Evolutionary conservation across 768 basidiomycete species (phyloP).

Genomic region (Roridomyces roridus): DNA sequence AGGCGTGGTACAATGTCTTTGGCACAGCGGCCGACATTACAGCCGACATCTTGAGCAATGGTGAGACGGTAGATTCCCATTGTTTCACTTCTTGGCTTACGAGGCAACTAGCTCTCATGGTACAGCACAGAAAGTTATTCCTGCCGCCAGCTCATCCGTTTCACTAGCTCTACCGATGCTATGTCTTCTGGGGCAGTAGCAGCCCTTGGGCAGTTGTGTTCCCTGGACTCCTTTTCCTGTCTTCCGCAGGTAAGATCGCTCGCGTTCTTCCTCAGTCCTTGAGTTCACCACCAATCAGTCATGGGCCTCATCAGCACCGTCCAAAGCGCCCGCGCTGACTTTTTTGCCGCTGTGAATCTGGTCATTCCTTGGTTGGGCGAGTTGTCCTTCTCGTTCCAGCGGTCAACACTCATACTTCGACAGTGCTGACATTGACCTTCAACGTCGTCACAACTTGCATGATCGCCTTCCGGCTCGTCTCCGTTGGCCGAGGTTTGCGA

Average conservation of each 20-base stretch:
- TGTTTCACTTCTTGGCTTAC: too few relatives aligned
- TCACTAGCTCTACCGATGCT: conserved; percentile 38
- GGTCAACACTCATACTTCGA: conserved; percentile 26
- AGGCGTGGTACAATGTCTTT: conserved; percentile 38
- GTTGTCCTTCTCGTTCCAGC: conserved; percentile 17
- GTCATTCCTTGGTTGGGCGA: conserved; percentile 34
- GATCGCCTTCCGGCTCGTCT: conserved; percentile 35
- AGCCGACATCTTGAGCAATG: conserved; percentile 41
- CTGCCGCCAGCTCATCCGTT: background rate
- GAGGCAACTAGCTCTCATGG: conserved; percentile 39
- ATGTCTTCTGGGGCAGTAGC: conserved; percentile 31
- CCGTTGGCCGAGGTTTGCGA: conserved; percentile 24
- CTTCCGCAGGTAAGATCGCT: conserved; percentile 15
- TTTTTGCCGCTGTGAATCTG: conserved; percentile 33
- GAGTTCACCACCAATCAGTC: conserved; percentile 20
- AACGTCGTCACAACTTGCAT: conserved; percentile 36
- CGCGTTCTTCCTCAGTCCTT: background rate
- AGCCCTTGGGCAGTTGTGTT: conserved; percentile 12
- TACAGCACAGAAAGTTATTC: conserved; percentile 8
- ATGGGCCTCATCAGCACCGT: conserved; percentile 34
- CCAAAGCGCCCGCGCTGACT: conserved; percentile 32
- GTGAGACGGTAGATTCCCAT: too few relatives aligned
- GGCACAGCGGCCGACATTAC: conserved; percentile 32
- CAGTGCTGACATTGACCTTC: conserved; percentile 30
- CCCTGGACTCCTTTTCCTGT: conserved; percentile 28